Evolutionary conservation across 2,329 filamentous ascomycete species (phyloP).

Genomic region (Pyrenochaeta sp.): DNA sequence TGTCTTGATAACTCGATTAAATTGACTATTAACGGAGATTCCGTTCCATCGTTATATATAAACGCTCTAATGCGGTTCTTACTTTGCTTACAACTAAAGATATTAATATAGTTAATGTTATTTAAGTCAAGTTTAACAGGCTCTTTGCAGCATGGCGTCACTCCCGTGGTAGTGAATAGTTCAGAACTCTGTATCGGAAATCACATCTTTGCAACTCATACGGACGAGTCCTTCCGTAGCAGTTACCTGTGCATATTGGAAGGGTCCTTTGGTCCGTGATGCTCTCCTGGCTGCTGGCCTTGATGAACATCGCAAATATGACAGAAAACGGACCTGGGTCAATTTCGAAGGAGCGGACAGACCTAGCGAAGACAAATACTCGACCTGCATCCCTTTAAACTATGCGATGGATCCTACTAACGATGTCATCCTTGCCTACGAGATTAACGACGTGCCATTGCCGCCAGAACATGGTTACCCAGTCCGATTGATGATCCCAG

Average conservation of each 20-base stretch:
- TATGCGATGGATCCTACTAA: conserved; percentile 14
- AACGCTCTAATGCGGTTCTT: no score
- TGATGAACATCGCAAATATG: conserved; percentile 30
- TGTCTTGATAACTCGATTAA: no score
- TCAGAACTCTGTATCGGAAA: no score
- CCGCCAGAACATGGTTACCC: conserved; percentile 57
- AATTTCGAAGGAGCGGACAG: conserved; percentile 61
- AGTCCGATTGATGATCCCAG: conserved; percentile 57
- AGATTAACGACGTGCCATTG: conserved; percentile 58
- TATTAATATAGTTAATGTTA: no score
- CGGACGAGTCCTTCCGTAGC: no score
- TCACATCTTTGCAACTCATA: no score
- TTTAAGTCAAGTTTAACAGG: no score
- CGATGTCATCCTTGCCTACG: conserved; percentile 19
- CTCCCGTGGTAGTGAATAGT: no score
- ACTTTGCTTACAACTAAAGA: no score
- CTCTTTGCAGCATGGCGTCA: no score
- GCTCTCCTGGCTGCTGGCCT: conserved; percentile 56
- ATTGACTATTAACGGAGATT: no score
- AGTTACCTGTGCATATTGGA: conserved; percentile 57
- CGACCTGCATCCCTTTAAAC: conserved; percentile 54
- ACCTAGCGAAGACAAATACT: conserved; percentile 59
- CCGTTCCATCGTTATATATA: no score
- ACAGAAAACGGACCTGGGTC: conserved; percentile 48
- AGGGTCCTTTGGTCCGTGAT: conserved; percentile 51